phyloP scores from a whole-genome alignment of 2,329 filamentous ascomycete genomes.

The Fusarium secorum region DNA sequence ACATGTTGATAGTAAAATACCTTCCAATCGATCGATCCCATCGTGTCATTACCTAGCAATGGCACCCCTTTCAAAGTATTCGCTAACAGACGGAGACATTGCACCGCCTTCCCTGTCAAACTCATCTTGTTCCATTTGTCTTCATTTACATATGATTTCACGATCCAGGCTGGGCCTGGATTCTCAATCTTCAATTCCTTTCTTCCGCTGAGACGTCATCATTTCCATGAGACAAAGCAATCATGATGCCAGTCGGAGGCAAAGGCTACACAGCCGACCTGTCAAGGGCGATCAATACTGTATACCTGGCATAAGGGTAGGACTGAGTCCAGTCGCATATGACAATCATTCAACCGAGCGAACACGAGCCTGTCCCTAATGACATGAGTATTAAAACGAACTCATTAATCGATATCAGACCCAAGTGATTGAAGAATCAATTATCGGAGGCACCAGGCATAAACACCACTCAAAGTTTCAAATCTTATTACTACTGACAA shows the following conservation, averaged over 20 bases:
- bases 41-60: background rate
- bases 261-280: slow-evolving; percentile 1
- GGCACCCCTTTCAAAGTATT: slow-evolving; percentile 12
- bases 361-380: background rate
- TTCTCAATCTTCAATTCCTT: slow-evolving; percentile 14
- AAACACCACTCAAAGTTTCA: background rate
- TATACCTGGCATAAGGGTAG: background rate
- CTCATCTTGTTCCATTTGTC: slow-evolving; percentile 35
- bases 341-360: background rate
- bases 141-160: slow-evolving; percentile 4
- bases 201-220: slow-evolving; percentile 24
- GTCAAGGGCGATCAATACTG: background rate
- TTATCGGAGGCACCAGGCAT: background rate
- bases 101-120: slow-evolving; percentile 24
- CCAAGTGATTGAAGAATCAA: background rate
- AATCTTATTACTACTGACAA: slow-evolving; percentile 7
- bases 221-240: slow-evolving; percentile 11
- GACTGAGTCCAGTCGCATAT: background rate
- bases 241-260: background rate
- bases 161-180: slow-evolving; percentile 10
- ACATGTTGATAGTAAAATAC: slow-evolving; percentile 18
- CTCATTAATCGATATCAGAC: background rate
- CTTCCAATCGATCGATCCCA: background rate
- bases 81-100: slow-evolving; percentile 30
- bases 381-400: background rate